Evolutionary conservation across 139 green algal genomes (phyloP).

Genomic region (Desmodesmus armatus): DNA sequence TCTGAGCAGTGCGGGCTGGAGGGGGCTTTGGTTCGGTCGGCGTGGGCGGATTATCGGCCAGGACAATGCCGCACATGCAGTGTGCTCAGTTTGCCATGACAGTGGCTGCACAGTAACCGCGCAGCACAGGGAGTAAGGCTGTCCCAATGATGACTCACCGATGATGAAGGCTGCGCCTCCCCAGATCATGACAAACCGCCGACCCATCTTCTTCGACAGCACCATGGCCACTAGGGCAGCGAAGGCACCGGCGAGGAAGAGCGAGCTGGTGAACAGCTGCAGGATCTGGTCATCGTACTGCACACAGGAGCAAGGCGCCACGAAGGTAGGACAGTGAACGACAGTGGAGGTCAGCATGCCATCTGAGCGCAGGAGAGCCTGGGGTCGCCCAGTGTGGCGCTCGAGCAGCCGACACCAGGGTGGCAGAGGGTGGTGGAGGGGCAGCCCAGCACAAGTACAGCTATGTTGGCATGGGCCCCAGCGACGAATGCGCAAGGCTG

Average conservation of each 20-base stretch:
- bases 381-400: background rate
- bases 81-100: too few relatives aligned
- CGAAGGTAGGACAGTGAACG: background rate
- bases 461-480: background rate
- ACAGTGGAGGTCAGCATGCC: background rate
- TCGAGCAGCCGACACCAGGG: background rate
- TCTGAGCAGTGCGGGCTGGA: slow-evolving; percentile 44
- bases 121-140: background rate
- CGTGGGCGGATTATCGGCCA: too few relatives aligned
- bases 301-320: slow-evolving; percentile 32
- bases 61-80: too few relatives aligned
- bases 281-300: slow-evolving; percentile 55
- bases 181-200: slow-evolving; percentile 30
- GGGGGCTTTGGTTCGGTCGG: background rate
- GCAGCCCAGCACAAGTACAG: background rate
- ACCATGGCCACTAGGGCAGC: slow-evolving; percentile 48
- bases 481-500: background rate
- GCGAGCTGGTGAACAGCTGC: slow-evolving; percentile 77
- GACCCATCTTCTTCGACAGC: slow-evolving; percentile 35
- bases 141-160: slow-evolving; percentile 36
- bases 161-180: slow-evolving; percentile 49
- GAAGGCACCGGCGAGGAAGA: slow-evolving; percentile 73
- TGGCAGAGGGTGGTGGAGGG: background rate
- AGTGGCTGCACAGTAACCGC: background rate
- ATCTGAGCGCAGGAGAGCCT: background rate